Conservation (phyloP, 257 asterid species). For the Fraxinus excelsior region DNA sequence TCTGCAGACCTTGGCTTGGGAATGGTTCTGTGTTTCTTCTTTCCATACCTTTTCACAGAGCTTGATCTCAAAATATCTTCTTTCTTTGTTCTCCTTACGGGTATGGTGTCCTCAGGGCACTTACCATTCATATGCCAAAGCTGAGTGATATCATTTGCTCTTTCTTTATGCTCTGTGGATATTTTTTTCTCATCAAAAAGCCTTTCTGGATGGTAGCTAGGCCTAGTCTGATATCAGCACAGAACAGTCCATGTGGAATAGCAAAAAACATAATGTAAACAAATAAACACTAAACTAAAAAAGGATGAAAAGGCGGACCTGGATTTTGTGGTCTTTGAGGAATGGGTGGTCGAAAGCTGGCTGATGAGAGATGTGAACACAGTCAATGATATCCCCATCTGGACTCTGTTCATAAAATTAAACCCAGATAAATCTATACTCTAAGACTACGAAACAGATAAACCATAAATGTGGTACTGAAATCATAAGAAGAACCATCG, state of each 20-base stretch:
- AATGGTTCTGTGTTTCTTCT: slow-evolving; percentile 59
- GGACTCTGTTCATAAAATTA: slow-evolving; percentile 56
- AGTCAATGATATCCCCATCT: slow-evolving; percentile 88
- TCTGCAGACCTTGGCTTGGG: slow-evolving; percentile 77
- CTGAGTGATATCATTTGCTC: slow-evolving; percentile 56
- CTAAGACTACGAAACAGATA: slow-evolving; percentile 13
- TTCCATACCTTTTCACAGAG: slow-evolving; percentile 74
- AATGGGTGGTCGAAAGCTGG: slow-evolving; percentile 93
- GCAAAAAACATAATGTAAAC: not conserved
- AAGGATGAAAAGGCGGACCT: slow-evolving; percentile 42
- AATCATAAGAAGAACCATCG: not conserved
- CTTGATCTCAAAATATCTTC: slow-evolving; percentile 85
- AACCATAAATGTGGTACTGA: not conserved
- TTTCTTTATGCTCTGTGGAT: slow-evolving; percentile 39
- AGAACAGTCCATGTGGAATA: not conserved
- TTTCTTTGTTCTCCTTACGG: slow-evolving; percentile 72
- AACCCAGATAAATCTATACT: not conserved
- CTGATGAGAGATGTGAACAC: slow-evolving; percentile 79
- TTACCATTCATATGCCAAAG: slow-evolving; percentile 83
- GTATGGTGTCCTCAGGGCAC: slow-evolving; percentile 69
- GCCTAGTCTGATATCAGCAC: slow-evolving; percentile 53
- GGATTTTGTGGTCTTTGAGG: slow-evolving; percentile 89
- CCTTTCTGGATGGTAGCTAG: slow-evolving; percentile 80
- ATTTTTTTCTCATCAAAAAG: slow-evolving; percentile 55
- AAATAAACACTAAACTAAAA: not conserved